Evolutionary conservation across 2,329 filamentous ascomycete species (phyloP).

Genomic region (Sphaerulina musiva): DNA sequence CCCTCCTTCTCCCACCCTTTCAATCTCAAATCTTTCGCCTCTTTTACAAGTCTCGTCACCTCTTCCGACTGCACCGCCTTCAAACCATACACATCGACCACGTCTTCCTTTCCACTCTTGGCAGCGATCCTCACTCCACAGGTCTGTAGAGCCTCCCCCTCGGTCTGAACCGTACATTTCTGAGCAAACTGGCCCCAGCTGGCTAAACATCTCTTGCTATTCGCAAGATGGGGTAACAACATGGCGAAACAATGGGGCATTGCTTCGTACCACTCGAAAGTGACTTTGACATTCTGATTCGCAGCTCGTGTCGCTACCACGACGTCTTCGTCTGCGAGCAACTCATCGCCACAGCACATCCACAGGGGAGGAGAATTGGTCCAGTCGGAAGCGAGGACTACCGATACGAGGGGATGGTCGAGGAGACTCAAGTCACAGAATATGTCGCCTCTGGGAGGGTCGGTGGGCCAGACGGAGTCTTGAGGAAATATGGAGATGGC

Average conservation of each 20-base stretch:
- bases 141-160: constrained; percentile 24
- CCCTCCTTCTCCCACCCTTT: constrained; percentile 31
- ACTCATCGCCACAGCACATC: constrained; percentile 63
- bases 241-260: constrained; percentile 68
- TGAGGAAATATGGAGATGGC: constrained; percentile 36
- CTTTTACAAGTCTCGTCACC: constrained; percentile 25
- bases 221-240: constrained; percentile 36
- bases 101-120: constrained; percentile 29
- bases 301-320: constrained; percentile 54
- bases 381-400: constrained; percentile 56
- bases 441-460: constrained; percentile 42
- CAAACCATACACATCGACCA: constrained; percentile 24
- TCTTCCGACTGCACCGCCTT: constrained; percentile 24
- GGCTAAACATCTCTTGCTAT: constrained; percentile 32
- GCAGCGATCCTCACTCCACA: constrained; percentile 29
- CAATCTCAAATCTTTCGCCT: constrained; percentile 29
- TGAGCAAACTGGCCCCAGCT: constrained; percentile 33
- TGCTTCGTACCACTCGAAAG: constrained; percentile 67
- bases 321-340: constrained; percentile 61
- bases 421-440: constrained; percentile 43
- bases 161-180: constrained; percentile 26
- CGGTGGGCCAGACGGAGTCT: constrained; percentile 44
- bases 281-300: constrained; percentile 53
- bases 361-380: constrained; percentile 58
- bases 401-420: constrained; percentile 61